phyloP scores from a whole-genome alignment of 208 protist genomes.

The Wallacemonas sp. region DNA sequence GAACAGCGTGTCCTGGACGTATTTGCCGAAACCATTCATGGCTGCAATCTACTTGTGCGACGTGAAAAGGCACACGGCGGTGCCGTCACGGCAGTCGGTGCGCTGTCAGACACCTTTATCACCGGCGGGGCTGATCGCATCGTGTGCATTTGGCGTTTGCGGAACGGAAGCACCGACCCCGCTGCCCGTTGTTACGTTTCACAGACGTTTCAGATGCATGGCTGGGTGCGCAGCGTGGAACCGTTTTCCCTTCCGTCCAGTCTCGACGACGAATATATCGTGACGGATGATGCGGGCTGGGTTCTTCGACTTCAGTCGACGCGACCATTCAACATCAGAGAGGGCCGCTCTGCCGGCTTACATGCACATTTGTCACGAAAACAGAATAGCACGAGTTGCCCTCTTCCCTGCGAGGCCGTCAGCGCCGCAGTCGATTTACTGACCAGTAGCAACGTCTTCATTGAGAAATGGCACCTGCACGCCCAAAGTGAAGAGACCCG shows the following conservation, averaged over 20 bases:
- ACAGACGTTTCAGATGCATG: constrained; percentile 33
- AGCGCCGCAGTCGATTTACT: no score
- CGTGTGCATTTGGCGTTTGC: constrained; percentile 37
- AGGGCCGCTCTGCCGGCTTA: no score
- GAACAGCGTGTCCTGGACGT: no score
- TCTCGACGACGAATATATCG: constrained; percentile 38
- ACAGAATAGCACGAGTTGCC: no score
- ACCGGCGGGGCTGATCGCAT: constrained; percentile 41
- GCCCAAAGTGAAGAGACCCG: constrained; percentile 18
- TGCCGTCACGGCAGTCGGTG: constrained; percentile 31
- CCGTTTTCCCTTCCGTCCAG: constrained; percentile 18
- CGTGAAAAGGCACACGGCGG: constrained; percentile 28
- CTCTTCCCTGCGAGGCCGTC: no score
- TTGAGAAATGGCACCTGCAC: background rate
- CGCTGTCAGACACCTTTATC: constrained; percentile 40
- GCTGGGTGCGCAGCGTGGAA: constrained; percentile 47
- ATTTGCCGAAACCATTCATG: constrained; percentile 6
- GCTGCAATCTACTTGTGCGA: constrained; percentile 15
- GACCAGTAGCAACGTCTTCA: background rate
- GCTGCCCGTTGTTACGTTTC: constrained; percentile 4
- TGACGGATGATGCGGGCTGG: constrained; percentile 30
- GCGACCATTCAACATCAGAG: no score
- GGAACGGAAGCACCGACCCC: background rate
- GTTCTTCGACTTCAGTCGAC: constrained; percentile 28
- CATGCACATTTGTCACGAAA: no score